These are phyloP conservation scores for Cunninghamia lanceolata DNA, from an alignment of 75 land plant species.

Conservation along the genomic window DNA sequence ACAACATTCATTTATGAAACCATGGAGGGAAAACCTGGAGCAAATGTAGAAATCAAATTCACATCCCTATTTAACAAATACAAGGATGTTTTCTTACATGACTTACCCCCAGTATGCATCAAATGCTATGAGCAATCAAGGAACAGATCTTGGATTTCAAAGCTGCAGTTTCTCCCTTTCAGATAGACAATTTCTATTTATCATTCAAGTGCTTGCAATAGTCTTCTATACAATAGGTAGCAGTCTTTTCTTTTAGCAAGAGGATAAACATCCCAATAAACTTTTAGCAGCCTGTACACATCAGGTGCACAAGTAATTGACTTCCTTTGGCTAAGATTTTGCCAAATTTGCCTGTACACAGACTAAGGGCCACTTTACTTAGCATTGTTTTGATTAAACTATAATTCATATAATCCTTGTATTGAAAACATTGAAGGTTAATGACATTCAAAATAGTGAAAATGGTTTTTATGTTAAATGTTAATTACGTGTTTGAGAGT, in stretches of 20 bases:
- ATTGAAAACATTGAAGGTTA: background rate
- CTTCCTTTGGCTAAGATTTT: no score
- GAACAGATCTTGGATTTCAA: background rate
- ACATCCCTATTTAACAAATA: background rate
- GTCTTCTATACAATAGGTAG: no score
- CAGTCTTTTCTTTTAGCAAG: no score
- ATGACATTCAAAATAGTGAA: background rate
- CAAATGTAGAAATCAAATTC: background rate
- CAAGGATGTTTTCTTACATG: background rate
- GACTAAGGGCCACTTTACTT: no score
- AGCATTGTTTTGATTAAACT: no score
- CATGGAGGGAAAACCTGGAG: background rate
- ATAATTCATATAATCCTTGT: background rate
- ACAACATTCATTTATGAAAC: background rate
- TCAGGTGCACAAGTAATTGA: no score
- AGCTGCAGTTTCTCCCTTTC: no score
- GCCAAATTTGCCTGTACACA: no score
- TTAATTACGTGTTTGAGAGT: background rate
- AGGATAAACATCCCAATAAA: no score
- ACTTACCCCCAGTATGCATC: background rate
- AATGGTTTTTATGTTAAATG: background rate
- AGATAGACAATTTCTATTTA: background rate
- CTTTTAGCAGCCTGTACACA: no score
- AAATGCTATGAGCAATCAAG: background rate
- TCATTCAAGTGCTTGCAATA: background rate